Evolutionary conservation across 768 basidiomycete genomes (phyloP).

Genomic region (Rhizopogon rudus): DNA sequence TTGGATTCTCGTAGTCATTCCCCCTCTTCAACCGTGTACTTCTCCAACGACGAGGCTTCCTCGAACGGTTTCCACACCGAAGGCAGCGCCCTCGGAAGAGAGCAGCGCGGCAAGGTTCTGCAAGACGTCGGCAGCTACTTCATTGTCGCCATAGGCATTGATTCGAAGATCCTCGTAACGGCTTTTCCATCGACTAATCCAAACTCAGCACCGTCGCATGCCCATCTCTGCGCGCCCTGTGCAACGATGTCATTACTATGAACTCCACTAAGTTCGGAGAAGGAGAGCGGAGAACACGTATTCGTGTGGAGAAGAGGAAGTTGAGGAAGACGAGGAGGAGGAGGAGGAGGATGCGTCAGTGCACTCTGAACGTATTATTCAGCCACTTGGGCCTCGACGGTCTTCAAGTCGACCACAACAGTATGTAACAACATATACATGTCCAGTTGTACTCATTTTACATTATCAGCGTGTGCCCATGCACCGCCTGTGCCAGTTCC

Average conservation of each 20-base stretch:
- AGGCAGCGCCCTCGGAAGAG: constrained; percentile 22
- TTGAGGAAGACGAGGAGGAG: too few relatives aligned
- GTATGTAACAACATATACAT: too few relatives aligned
- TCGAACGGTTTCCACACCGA: constrained; percentile 11
- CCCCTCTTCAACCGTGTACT: constrained; percentile 25
- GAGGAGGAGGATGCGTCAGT: too few relatives aligned
- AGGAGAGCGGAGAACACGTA: constrained; percentile 48
- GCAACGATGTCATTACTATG: constrained; percentile 84
- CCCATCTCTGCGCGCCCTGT: constrained; percentile 52
- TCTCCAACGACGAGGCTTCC: constrained; percentile 39
- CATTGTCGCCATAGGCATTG: constrained; percentile 81
- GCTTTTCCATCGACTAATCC: constrained; percentile 84
- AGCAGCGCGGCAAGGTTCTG: constrained; percentile 71
- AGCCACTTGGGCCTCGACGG: too few relatives aligned
- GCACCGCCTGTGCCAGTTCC: constrained; percentile 23
- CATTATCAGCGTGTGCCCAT: constrained; percentile 19
- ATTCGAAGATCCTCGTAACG: constrained; percentile 35
- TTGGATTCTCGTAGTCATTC: constrained; percentile 28
- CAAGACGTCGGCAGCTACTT: constrained; percentile 95
- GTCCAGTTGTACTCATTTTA: not conserved
- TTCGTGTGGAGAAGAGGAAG: constrained; percentile 42
- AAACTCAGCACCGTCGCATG: constrained; percentile 63
- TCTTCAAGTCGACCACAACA: too few relatives aligned
- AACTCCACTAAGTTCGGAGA: constrained; percentile 96
- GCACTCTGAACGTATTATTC: too few relatives aligned